Percentiles rank a stretch among this genome's conserved stretches.
Conservation (phyloP, 345 rosid genomes). For the Anacardium occidentale region DNA sequence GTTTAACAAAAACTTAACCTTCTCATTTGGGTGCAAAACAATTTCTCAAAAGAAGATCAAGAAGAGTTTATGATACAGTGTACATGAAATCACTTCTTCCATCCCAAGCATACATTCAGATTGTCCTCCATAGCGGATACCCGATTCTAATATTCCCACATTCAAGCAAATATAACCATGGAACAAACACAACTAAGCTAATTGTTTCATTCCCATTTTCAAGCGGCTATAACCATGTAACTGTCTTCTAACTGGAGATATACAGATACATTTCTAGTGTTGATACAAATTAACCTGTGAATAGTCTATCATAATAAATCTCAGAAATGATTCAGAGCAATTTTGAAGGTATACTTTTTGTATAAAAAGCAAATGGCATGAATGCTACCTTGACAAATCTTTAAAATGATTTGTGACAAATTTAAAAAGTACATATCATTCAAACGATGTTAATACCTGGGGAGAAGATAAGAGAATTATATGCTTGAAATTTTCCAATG, state of each 20-base stretch:
- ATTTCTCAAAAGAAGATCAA: too few species aligned
- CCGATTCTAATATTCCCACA: too few species aligned
- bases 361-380: background rate
- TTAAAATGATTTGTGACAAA: background rate
- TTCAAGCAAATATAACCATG: too few species aligned
- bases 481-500: constrained; percentile 71
- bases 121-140: too few species aligned
- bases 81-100: too few species aligned
- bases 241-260: background rate
- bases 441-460: constrained; percentile 53
- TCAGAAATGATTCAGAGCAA: too few species aligned
- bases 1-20: background rate
- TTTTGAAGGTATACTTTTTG: too few species aligned
- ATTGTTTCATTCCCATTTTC: background rate
- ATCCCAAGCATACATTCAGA: too few species aligned
- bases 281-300: background rate
- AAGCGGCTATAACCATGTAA: background rate
- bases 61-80: too few species aligned
- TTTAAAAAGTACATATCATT: background rate
- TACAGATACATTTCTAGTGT: background rate
- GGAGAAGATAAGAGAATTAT: constrained; percentile 84
- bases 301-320: background rate
- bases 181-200: background rate
- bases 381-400: background rate
- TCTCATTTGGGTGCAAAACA: too few species aligned